Conservation (phyloP, 1,284 basidiomycete genomes). For the Crepidotus sp. region DNA sequence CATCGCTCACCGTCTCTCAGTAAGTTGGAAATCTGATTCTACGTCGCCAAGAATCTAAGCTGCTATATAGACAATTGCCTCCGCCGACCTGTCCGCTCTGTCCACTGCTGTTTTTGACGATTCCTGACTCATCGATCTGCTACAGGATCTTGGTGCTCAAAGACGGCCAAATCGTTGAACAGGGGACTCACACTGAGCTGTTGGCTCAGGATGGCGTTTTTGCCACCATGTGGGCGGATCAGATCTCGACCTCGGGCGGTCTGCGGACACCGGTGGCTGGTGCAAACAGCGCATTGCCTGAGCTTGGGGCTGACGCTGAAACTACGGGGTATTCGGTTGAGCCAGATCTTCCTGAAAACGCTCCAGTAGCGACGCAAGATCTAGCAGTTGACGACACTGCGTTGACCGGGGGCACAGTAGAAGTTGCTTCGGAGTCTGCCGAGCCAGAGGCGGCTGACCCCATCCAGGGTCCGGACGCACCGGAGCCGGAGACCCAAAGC, state of each 20-base stretch:
- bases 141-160: conserved; percentile 72
- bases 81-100: conserved; percentile 56
- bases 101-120: background rate
- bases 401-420: background rate
- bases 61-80: conserved; percentile 56
- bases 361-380: conserved; percentile 5
- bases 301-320: too few relatives aligned
- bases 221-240: conserved; percentile 76
- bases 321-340: conserved; percentile 12
- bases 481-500: conserved; percentile 1
- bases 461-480: background rate
- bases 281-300: conserved; percentile 1
- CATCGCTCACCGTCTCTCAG: conserved; percentile 72
- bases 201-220: conserved; percentile 62
- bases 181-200: conserved; percentile 68
- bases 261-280: conserved; percentile 21
- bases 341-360: conserved; percentile 14
- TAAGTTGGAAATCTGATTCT: conserved; percentile 32
- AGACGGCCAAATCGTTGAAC: conserved; percentile 74
- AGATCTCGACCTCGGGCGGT: conserved; percentile 53
- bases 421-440: conserved; percentile 1
- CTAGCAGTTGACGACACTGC: background rate
- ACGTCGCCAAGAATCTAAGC: conserved; percentile 17
- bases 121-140: conserved; percentile 8
- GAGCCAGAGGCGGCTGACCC: background rate